Percentiles rank a stretch among this genome's conserved stretches.
Conservation (phyloP, 257 asterid genomes). For the Buddleja alternifolia region DNA sequence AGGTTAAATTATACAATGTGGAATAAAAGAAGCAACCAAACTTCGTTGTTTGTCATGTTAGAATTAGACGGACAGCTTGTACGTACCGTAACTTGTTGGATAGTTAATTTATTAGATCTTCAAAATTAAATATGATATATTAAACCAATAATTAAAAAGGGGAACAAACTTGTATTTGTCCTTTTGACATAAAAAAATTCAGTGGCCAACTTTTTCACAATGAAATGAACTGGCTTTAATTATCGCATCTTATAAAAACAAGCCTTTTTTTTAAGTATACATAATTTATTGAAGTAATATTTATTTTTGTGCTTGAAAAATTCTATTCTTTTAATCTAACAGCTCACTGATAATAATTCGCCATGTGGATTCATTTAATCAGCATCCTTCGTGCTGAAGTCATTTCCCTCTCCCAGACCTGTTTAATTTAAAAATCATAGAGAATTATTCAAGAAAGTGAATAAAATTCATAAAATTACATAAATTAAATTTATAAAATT, state of each 20-base stretch:
- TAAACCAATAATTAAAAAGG: background rate
- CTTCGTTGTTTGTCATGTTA: slow-evolving; percentile 31
- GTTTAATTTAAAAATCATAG: background rate
- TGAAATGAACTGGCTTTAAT: background rate
- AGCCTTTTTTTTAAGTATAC: background rate
- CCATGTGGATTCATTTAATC: background rate
- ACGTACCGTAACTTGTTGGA: slow-evolving; percentile 1
- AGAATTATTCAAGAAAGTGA: background rate
- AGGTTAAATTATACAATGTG: background rate
- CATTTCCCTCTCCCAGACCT: slow-evolving; percentile 6
- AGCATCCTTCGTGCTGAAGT: slow-evolving; percentile 34
- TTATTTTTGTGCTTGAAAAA: too few relatives aligned
- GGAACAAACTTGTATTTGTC: background rate
- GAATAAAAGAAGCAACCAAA: slow-evolving; percentile 5
- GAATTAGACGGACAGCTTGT: slow-evolving; percentile 22
- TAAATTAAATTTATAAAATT: too few relatives aligned
- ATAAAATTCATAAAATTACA: too few relatives aligned
- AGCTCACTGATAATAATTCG: background rate
- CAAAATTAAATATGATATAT: background rate
- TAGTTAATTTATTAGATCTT: background rate
- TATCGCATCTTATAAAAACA: background rate
- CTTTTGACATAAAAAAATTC: background rate
- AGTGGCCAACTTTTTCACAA: background rate
- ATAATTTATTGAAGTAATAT: background rate
- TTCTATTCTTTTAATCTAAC: too few relatives aligned